Base-by-base conservation (phyloP, 2,329 filamentous ascomycete species). In the Nigrospora osmanthi region DNA sequence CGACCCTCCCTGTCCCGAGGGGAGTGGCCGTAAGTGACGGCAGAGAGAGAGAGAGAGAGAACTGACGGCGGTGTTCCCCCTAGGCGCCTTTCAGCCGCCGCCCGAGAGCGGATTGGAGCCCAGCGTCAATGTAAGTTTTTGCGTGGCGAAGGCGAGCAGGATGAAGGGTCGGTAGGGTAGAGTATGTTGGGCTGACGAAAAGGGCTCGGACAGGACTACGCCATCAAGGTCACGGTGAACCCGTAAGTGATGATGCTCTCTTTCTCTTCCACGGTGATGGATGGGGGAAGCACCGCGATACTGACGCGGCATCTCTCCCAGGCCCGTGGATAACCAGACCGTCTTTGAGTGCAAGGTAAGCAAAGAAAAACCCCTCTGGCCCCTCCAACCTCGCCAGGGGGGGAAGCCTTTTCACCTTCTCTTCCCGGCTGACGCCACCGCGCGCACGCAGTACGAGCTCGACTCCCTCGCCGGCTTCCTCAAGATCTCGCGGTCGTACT, bases 311-410 rank as follows among this genome's bases (percentile, higher is more conserved):
- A 5, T 9, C 2, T 30, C 16, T 5, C 10, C 6, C 14, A 43
- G 41, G 11, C 41, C 41, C 6, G 41, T 43, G 6, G 14, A 37
- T 17, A 43, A 43, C 15, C 33, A 43, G 34, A 43, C 41, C 10
- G 41, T 43, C 6, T 43, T 43, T 10, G 41, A 43, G 15, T 43
- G 41, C 41, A 43, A 43, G 41, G 41, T 43, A 31, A 2, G 40
- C 11, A n/a, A 12, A 6, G 12, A 11, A 13, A 4, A 14, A 5
- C 12, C 2, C 6, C 9, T 13, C 6, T 23, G 19, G 7, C 4
- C 2, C 9, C 23, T 28, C 2, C 6, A 11, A 4, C 4, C 7
- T 11, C 13, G 14, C 3, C 14, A 5, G 13, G 4, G 6, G 16
- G 7, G n/a, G n/a, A n/a, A n/a, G 14, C 15, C 31, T 11, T 34